Evolutionary conservation across 1,284 basidiomycete species (phyloP).

Genomic region (Acaromyces ingoldii): DNA sequence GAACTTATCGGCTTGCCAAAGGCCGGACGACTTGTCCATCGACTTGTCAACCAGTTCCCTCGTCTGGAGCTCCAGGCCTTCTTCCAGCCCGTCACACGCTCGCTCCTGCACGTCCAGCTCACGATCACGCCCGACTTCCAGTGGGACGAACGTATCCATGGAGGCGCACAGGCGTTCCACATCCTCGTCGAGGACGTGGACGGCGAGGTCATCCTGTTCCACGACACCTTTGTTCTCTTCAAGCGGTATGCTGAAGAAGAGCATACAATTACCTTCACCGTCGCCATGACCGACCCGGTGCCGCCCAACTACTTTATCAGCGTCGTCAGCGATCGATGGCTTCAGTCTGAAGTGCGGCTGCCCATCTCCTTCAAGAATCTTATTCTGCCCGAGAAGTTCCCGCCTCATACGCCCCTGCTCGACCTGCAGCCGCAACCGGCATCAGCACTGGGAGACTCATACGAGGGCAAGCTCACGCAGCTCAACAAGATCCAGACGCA

Average conservation of each 20-base stretch:
- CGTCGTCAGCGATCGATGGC: conserved; percentile 88
- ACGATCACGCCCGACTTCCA: conserved; percentile 86
- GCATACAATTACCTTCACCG: conserved; percentile 87
- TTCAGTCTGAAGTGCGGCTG: conserved; percentile 87
- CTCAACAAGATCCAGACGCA: conserved; percentile 99
- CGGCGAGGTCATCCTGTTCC: conserved; percentile 89
- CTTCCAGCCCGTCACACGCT: conserved; percentile 42
- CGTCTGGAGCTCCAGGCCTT: conserved; percentile 70
- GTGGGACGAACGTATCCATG: conserved; percentile 94
- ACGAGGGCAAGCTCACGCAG: conserved; percentile 73
- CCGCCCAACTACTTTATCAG: conserved; percentile 98
- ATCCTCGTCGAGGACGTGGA: conserved; percentile 95
- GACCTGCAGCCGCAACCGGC: conserved; percentile 88
- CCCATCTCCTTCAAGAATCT: conserved; percentile 98
- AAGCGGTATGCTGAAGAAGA: conserved; percentile 84
- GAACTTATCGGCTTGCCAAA: conserved; percentile 85
- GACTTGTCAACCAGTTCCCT: conserved; percentile 94
- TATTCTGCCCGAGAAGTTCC: conserved; percentile 95
- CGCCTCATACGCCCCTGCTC: conserved; percentile 81
- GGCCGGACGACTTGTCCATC: conserved; percentile 83
- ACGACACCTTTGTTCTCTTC: conserved; percentile 84
- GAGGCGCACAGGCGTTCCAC: conserved; percentile 76
- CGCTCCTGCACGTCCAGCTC: conserved; percentile 45
- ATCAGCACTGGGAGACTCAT: conserved; percentile 82
- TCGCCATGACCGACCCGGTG: conserved; percentile 92